Evolutionary conservation across 2,329 filamentous ascomycete species (phyloP).

Genomic region (Aureobasidium vineae): DNA sequence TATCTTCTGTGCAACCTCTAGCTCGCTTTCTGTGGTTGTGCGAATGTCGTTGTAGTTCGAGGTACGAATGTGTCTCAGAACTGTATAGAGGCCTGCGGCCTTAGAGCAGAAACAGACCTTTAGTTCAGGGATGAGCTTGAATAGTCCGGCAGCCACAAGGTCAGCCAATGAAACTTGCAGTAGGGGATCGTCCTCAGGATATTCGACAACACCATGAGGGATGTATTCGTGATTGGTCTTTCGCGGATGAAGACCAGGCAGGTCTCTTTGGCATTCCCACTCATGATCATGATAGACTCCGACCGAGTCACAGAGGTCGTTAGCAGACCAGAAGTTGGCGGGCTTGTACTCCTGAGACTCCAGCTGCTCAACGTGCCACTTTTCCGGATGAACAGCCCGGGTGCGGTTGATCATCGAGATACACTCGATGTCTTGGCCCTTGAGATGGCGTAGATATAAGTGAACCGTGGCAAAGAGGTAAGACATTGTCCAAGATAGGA

Average conservation of each 20-base stretch:
- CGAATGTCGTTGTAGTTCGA: not conserved
- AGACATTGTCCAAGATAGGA: slow-evolving; percentile 7
- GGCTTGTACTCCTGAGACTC: not conserved
- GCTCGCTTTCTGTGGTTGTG: not conserved
- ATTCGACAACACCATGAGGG: not conserved
- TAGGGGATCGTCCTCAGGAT: not conserved
- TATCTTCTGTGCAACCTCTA: not conserved
- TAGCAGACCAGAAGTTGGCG: not conserved
- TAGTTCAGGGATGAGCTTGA: slow-evolving; percentile 11
- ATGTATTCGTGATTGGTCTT: slow-evolving; percentile 20
- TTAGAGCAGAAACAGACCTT: not conserved
- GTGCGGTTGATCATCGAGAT: slow-evolving; percentile 4
- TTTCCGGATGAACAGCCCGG: not conserved
- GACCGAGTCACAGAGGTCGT: not conserved
- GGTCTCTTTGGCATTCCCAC: not conserved
- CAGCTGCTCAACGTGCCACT: not conserved
- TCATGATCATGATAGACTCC: not conserved
- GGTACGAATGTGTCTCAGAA: not conserved
- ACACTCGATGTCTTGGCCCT: not conserved
- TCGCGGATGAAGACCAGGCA: not conserved
- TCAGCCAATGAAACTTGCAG: not conserved
- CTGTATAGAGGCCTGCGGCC: not conserved
- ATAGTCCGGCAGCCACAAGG: not conserved
- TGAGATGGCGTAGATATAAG: not conserved
- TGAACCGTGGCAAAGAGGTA: slow-evolving; percentile 6